Evolutionary conservation across 225 moss, liverwort and hornwort species (phyloP), one percentile per base, ranked within the genome.

Genomic region (Pleurozium schreberi): DNA sequence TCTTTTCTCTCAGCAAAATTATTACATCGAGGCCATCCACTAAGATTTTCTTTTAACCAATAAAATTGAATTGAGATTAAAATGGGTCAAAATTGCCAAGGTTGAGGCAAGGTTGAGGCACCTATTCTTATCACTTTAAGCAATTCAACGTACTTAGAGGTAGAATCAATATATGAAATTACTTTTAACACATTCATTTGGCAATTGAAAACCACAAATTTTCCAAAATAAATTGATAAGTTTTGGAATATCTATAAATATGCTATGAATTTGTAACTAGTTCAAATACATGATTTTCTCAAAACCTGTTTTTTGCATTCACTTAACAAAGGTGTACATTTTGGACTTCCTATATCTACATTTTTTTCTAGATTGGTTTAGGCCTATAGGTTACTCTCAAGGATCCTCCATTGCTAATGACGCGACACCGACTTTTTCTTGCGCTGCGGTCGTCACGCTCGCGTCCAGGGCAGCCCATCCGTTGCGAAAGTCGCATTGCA

Each of bases 71-170:
- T 74, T 74, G 49, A 6, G 11, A 47, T 71, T 18, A 33, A 50
- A 75, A 49, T 33, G 12, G 33, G 12, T 3, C 12, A 7, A 49
- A 50, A 50, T 33, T 50, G 50, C 12, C 50, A 33, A 31, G 12
- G 49, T 73, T 45, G 9, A 71, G 3, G 15, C 1, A 71, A 43
- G 3, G 0, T 74, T 18, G 49, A 49, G 3, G 19, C 7, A 31
- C 19, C 3, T 75, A 31, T 18, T 47, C 2, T 12, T 18, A 1
- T 49, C 11, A 31, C 6, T 31, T 31, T 31, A 49, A 75, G 19
- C 7, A 49, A 49, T 33, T 74, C 2, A 0, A 0, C 19, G 19
- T 49, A 49, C 7, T 31, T 20, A 12, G 34, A 50, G 8, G 5
- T 75, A 52, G 34, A 76, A 53, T 76, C 36, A 36, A 36, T 1